Evolutionary conservation across 352 stramenopile genomes (phyloP).

Genomic region (Pythium sp.): DNA sequence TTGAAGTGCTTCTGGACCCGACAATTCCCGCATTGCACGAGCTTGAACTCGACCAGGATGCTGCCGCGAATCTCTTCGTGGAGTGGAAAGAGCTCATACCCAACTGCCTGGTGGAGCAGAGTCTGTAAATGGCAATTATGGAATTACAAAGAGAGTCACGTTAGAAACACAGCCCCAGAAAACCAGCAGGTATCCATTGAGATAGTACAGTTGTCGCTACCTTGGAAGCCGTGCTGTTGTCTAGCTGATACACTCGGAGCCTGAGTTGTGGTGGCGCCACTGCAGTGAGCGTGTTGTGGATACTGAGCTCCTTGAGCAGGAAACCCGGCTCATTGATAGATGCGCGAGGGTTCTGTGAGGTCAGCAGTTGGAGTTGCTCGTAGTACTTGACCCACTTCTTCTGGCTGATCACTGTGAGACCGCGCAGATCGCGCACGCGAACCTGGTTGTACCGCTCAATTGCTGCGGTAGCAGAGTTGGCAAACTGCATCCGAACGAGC

Average conservation of each 20-base stretch:
- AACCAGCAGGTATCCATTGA: too few relatives aligned
- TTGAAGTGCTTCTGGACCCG: conserved; percentile 65
- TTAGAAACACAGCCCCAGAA: background rate
- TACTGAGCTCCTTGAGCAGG: conserved; percentile 8
- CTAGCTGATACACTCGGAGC: conserved; percentile 47
- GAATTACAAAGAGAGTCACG: background rate
- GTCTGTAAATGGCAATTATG: conserved; percentile 8
- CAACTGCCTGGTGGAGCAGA: conserved; percentile 46
- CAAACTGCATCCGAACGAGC: conserved; percentile 62
- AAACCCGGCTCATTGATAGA: conserved; percentile 7
- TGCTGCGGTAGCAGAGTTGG: conserved; percentile 34
- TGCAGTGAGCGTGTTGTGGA: conserved; percentile 18
- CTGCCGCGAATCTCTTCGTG: conserved; percentile 43
- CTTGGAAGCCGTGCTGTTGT: conserved; percentile 26
- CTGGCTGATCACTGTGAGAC: conserved; percentile 65
- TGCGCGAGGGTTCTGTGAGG: background rate
- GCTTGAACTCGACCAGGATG: conserved; percentile 61
- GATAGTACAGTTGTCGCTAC: background rate
- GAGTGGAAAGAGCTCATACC: conserved; percentile 49
- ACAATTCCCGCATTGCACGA: conserved; percentile 32
- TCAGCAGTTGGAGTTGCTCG: conserved; percentile 21
- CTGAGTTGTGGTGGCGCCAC: conserved; percentile 24
- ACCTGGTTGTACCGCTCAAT: conserved; percentile 71
- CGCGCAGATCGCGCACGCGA: conserved; percentile 50
- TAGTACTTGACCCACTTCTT: conserved; percentile 77